Percentiles rank a stretch among this genome's conserved stretches.
Conservation (phyloP, 1,284 basidiomycete genomes). For the Inonotus obliquus region DNA sequence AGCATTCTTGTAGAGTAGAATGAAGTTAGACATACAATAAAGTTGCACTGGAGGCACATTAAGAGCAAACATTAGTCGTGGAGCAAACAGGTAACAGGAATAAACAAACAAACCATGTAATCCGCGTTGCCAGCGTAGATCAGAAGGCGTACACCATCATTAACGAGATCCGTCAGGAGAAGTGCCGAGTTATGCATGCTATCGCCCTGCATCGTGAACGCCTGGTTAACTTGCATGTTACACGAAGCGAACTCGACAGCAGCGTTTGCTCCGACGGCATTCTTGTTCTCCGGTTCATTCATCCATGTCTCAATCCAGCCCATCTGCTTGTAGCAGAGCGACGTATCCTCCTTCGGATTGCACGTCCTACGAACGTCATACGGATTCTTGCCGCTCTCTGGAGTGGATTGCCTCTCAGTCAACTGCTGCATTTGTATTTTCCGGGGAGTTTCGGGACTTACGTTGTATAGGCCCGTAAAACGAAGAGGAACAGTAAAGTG, state of each 20-base stretch:
- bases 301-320: slow-evolving; percentile 77
- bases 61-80: slow-evolving; percentile 4
- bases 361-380: slow-evolving; percentile 86
- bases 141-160: slow-evolving; percentile 70
- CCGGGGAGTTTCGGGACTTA: slow-evolving; percentile 33
- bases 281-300: slow-evolving; percentile 68
- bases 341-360: slow-evolving; percentile 61
- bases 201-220: slow-evolving; percentile 72
- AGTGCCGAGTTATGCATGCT: slow-evolving; percentile 73
- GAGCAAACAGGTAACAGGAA: not conserved
- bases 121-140: slow-evolving; percentile 81
- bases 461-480: slow-evolving; percentile 55
- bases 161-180: slow-evolving; percentile 71
- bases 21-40: slow-evolving; percentile 39
- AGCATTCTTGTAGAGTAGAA: not conserved
- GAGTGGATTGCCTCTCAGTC: not conserved
- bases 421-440: not conserved
- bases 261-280: slow-evolving; percentile 68
- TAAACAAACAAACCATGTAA: slow-evolving; percentile 25
- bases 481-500: slow-evolving; percentile 57
- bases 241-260: slow-evolving; percentile 51
- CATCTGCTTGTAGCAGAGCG: slow-evolving; percentile 76
- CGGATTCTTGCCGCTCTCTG: slow-evolving; percentile 49
- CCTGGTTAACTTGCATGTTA: slow-evolving; percentile 62
- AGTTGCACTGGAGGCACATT: slow-evolving; percentile 55